Base-by-base conservation (phyloP, 2,329 filamentous ascomycete species). In the Trichoderma afroharzianum region DNA sequence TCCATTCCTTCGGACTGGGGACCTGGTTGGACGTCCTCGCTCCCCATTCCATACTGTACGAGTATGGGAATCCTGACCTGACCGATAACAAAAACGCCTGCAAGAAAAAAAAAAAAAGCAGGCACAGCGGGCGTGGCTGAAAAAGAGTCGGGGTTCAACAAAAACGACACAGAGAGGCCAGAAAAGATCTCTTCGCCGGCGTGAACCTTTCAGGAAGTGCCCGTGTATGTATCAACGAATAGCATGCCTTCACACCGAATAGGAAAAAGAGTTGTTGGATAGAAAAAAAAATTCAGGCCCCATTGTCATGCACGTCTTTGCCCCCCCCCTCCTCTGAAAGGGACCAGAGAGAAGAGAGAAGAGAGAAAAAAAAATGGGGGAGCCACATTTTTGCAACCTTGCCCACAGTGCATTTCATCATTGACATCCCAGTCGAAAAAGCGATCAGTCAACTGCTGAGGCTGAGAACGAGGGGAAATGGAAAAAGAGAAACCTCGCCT, bases 301-400 rank as follows among this genome's bases (percentile, higher is more conserved):
- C 57, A 69, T 61, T 70, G 67, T 63, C 67, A 70, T 70, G 67
- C 67, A 70, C 67, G 55, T 68, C 67, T 70, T 62, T 62, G 39
- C 58, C 39, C 66, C 58, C 39, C 66, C 66, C 12, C 43, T 32
- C 21, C 28, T 24, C 4, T 24, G 7, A 30, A 50, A 33, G 4
- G 24, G 47, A 24, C 47, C 28, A 28, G 62, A 28, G n/a, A 47
- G 12, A 39, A 8, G 62, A 28, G n/a, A 47, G 12, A 39, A 8
- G 21, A 61, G 18, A n/a, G 33, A 36, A 30, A 66, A 53, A 32
- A 32, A 64, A 55, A 33, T 28, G 55, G 36, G 28, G 55, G 47
- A 59, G 53, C 64, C 64, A 68, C 64, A 58, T 32, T 68, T 68
- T 21, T 3, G 21, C 26, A 53, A 18, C n/a, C 36, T 33, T 32